Base-by-base conservation (phyloP, 2,329 filamentous ascomycete species). In the Ophiognomonia clavigignenti-juglandacearum region DNA sequence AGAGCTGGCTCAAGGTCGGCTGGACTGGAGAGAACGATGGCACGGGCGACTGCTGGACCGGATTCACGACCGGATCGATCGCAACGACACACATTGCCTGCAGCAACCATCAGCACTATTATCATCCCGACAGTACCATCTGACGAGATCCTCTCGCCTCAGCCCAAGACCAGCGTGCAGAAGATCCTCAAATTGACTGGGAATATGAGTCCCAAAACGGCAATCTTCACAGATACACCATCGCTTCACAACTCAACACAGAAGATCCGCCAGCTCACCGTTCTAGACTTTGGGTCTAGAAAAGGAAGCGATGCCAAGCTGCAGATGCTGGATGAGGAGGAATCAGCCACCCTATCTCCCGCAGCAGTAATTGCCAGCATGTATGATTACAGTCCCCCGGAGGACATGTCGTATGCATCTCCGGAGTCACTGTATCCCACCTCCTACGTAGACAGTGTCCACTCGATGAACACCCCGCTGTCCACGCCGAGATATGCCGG, bases 221-320 rank as follows among this genome's bases (percentile, higher is more conserved):
- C 39, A 34, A 6, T 39, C 9, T 31, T 53, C 20, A 24, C 45
- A 35, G 37, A 23, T 43, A 44, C 52, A 6, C 57, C 61, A 4
- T 58, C 59, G 0, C 47, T 59, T 10, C 61, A 64, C 39, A 56
- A 54, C 35, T 65, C 69, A 0, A 61, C 62, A 0, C 58, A 59
- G 36, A 74, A 73, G 57, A 59, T 72, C 35, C 61, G 63, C 27
- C 67, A 71, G 53, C 60, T 74, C 13, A 72, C 61, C 5, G 71
- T 70, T 1, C 58, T 66, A 23, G 65, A 69, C 34, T 37, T 71
- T n/a, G 59, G 43, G 16, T 45, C 46, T 8, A 53, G 49, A 29
- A 50, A 45, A 22, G 29, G 47, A 18, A 49, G 48, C 22, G 18
- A 41, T 44, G 38, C n/a, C 43, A 32, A 43, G 26, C 34, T n/a